Conservation (phyloP, 106 monocot genomes). For the Acanthochlamys bracteata region DNA sequence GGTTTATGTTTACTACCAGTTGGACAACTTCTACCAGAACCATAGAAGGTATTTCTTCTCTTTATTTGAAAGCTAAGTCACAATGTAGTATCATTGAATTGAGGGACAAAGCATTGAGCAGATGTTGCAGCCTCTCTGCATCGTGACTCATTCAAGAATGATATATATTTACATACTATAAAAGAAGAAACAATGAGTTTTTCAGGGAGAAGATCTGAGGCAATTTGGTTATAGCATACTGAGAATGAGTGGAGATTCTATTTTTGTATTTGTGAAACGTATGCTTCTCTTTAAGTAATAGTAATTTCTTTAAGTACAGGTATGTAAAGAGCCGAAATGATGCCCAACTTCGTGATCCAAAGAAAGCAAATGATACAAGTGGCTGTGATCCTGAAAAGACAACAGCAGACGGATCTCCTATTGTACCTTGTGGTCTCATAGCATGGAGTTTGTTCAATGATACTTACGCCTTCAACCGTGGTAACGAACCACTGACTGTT, state of each 20-base stretch:
- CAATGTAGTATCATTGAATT: no score
- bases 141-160: no score
- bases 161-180: no score
- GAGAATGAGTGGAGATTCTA: no score
- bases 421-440: slow-evolving; percentile 94
- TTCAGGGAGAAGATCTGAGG: no score
- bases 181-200: no score
- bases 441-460: slow-evolving; percentile 99
- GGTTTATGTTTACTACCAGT: slow-evolving; percentile 55
- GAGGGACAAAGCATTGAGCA: no score
- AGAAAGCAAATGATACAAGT: slow-evolving; percentile 42
- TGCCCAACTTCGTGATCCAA: slow-evolving; percentile 40
- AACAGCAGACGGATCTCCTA: slow-evolving; percentile 31
- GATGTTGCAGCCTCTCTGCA: no score
- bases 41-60: slow-evolving; percentile 41
- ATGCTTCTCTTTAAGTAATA: no score
- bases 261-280: no score
- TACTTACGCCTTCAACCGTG: slow-evolving; percentile 55
- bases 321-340: slow-evolving; percentile 99
- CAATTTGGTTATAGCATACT: no score
- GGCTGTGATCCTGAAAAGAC: slow-evolving; percentile 70
- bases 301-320: slow-evolving; percentile 26
- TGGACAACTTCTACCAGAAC: slow-evolving; percentile 64
- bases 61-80: not conserved
- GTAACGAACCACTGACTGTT: slow-evolving; percentile 27